Evolutionary conservation across 441 rosid genomes (phyloP), one percentile per base, ranked within the genome.

Genomic region (Adansonia rubrostipa): DNA sequence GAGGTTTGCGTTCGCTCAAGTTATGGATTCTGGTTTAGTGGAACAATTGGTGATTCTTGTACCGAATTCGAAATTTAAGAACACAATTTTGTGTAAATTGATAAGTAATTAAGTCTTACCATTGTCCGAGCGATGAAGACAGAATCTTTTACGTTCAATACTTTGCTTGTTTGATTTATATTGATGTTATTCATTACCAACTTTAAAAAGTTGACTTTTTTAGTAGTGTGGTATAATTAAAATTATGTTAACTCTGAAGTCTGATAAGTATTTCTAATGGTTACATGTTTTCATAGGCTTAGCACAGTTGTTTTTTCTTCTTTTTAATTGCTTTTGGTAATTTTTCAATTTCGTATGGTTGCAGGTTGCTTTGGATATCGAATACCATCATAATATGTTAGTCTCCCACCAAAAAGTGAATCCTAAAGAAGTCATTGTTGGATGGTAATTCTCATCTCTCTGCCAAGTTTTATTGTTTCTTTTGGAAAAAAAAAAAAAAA

Each of bases 281-380:
- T 20, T 1, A 1, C 10, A 2, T 42, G 51, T 42, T 40, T n/a
- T 66, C 24, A 17, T 9, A n/a, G 51, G 51, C 71, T 40, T 40
- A n/a, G 6, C 5, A 22, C 51, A n/a, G 14, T 65, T 65, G 13
- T 7, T 2, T 15, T 15, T 69, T 69, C 28, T 2, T 10, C 6
- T 20, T 50, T 24, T 13, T 14, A 17, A 24, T 50, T 15, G 61
- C 7, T 28, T 71, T 28, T 24, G 7, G 22, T 70, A 50, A 50
- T 24, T 20, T 19, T 28, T 71, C 63, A 54, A 17, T 53, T 15
- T 73, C 13, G 8, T 17, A 24, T 73, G 56, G 61, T 48, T 84
- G 85, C 85, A 92, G 99, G 98, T 94, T 82, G 98, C 98, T 33
- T 84, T 96, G 89, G 98, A 93, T 85, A 91, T 96, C 9, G 99